Evolutionary conservation across 805 yeast species (phyloP), one percentile per base, ranked within the genome.

Genomic region (Metschnikowia matae): DNA sequence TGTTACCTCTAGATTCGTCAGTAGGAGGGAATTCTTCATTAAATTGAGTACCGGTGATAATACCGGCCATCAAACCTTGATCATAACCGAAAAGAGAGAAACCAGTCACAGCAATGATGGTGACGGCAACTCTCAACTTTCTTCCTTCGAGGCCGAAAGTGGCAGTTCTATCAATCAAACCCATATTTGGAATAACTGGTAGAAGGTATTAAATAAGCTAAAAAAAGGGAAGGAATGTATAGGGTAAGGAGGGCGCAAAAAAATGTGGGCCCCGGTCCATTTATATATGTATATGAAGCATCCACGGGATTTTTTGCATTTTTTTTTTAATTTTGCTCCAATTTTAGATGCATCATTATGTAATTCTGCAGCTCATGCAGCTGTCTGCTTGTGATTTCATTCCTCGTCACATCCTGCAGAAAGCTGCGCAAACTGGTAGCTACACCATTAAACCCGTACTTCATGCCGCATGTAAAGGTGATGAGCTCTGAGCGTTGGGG

Each of bases 41-140:
- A 46, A 83, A 80, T 33, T 68, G 63, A 50, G 51, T 65, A 61
- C 56, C 81, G 65, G 58, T 80, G 70, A 83, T 78, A 42, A 82
- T 65, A 58, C 82, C 79, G 31, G 85, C 77, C 89, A 85, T 85
- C 46, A 86, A 78, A 63, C 92, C 92, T 65, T 86, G 92, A 62
- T 86, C 89, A 59, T 84, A 86, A 50, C 92, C 92, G 60, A 86
- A 85, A 48, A 85, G 74, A 40, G 68, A 62, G 53, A 67, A 62
- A 41, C 70, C 65, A 42, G 67, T 62, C 47, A 66, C 63, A 35
- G 71, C 64, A 23, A 62, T 55, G 40, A 57, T 43, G 4, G 68
- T 64, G 51, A 64, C 58, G 35, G 53, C 48, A 20, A 41, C 49
- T 43, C 62, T 51, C 42, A 58, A 54, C 34, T 52, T 40, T 44